A percentile compares a stretch with the other conserved stretches of the same genome.
Conservation (phyloP, 2,329 filamentous ascomycete genomes). For the Talaromyces sp. region DNA sequence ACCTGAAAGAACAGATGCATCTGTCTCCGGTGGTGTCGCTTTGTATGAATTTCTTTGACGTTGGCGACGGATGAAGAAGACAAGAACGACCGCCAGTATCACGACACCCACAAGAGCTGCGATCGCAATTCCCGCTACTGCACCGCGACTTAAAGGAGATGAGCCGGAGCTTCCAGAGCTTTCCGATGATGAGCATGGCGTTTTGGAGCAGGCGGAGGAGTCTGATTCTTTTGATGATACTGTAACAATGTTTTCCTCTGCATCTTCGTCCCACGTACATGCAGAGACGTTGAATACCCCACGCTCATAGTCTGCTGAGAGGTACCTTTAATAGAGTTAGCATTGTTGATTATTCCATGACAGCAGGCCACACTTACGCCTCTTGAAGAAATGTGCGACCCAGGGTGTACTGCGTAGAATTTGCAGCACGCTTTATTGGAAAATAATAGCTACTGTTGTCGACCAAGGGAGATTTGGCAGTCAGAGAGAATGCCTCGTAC, state of each 20-base stretch:
- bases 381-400: conserved; percentile 73
- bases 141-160: conserved; percentile 12
- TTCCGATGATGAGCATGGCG: not conserved
- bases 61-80: conserved; percentile 19
- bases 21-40: conserved; percentile 10
- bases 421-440: conserved; percentile 61
- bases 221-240: conserved; percentile 10
- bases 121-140: conserved; percentile 21
- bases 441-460: conserved; percentile 63
- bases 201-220: conserved; percentile 6
- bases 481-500: conserved; percentile 54
- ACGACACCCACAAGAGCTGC: conserved; percentile 15
- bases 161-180: not conserved
- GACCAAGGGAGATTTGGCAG: conserved; percentile 50
- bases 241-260: conserved; percentile 14
- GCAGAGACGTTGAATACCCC: conserved; percentile 56
- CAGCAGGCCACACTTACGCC: no score
- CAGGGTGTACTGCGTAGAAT: conserved; percentile 61
- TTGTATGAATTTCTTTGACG: conserved; percentile 14
- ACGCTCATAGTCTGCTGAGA: conserved; percentile 61
- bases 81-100: conserved; percentile 9
- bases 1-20: conserved; percentile 14
- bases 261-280: conserved; percentile 15
- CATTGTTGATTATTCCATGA: no score
- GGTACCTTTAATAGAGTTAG: conserved; percentile 39